Evolutionary conservation across 306 rosid genomes (phyloP), one percentile per base, ranked within the genome.

Genomic region (Carpinus fangiana): DNA sequence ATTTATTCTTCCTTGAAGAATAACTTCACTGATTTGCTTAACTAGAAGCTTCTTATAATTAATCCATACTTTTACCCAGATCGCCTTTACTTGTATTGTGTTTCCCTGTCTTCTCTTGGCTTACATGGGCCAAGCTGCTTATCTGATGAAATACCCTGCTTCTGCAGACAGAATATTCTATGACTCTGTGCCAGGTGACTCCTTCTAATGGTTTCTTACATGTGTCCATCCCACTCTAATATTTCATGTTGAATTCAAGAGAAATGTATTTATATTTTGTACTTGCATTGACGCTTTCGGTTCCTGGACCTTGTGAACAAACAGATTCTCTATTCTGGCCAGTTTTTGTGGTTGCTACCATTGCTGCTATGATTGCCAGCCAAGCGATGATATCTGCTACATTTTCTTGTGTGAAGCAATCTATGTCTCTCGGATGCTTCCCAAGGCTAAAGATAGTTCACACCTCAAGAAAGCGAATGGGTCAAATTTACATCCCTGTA

Each of bases 381-480:
- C 98, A 95, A 89, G 98, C 98, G 51, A 95, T 95, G 98, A 95
- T 95, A 85, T 95, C 98, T 54, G 98, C 98, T 76, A 95, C 98
- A 14, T 95, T 95, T 88, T 95, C 98, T 55, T 95, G 98, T 43
- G 92, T 95, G 45, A 95, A 92, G 84, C 98, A 95, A 82, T 87
- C 98, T 21, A 95, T 95, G 98, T 98, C 98, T 81, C 92, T 95
- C 78, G 98, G 98, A 79, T 91, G 98, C 90, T 95, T 95, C 85
- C 98, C 98, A 23, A 88, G 98, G 88, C 89, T 95, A 78, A 95
- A 95, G 93, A 95, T 95, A 81, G 57, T 92, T 82, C 98, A 92
- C 90, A 95, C 98, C 76, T 95, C 98, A 12, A 95, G 70, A 85
- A 91, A 79, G 84, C 86, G 59, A 83, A 95, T 95, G 89, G 98